Evolutionary conservation across 1,284 basidiomycete genomes (phyloP), one percentile per base, ranked within the genome.

Genomic region (Omphalotus olearius): DNA sequence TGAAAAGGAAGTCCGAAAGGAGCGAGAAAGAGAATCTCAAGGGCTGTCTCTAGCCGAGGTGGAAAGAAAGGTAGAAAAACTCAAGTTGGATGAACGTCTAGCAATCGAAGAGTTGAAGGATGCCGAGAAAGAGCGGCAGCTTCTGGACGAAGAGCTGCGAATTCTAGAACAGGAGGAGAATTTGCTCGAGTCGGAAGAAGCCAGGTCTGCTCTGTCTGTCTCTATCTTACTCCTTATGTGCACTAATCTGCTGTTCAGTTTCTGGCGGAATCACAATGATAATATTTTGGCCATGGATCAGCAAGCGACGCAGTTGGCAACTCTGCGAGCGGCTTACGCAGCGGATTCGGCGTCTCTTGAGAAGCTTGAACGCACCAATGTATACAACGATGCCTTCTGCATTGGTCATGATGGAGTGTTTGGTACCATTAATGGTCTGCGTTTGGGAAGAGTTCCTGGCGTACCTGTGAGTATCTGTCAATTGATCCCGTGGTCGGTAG

Each of bases 351-450:
- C 76, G 13, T 87, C 85, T 7, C 75, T 95, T 13, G 88, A 91
- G 59, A 87, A 93, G 61, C 77, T 99, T 6, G 90, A 96, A 63
- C 78, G 87, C 41, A 95, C 95, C 3, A 99, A 99, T 65, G 97
- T 99, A 25, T 99, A 98, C 71, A 96, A 96, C 58, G 97, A 99
- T 64, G 94, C 94, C 0, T 99, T 99, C 66, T 96, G 93, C 61
- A 99, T 99, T 57, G 95, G 95, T 0, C 92, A 98, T 60, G 92
- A 95, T 58, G 89, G 89, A 1, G 86, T 91, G 14, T 88, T 98
- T 62, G 96, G 93, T 0, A 98, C 96, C 7, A 99, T 99, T 68
- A 99, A 99, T 64, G 94, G 94, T 1, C 75, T 99, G 13, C 80
- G 97, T 20, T 71, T 99, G 13, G 97, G 97, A 1, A 80, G 95